phyloP scores from a whole-genome alignment of 768 basidiomycete species.

The Pleurotus cornucopiae region DNA sequence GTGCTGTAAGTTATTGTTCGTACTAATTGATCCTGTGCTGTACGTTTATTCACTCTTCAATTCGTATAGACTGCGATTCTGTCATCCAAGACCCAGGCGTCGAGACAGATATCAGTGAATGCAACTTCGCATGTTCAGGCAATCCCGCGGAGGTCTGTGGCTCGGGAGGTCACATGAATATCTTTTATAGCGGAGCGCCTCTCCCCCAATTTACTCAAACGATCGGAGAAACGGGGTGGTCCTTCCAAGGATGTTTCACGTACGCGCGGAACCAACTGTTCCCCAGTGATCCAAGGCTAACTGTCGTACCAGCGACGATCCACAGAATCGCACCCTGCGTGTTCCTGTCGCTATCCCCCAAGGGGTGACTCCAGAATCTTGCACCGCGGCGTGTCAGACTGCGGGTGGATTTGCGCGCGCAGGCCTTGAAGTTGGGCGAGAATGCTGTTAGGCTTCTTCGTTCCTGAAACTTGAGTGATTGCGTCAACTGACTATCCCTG shows the following conservation, averaged over 20 bases:
- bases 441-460: slow-evolving; percentile 39
- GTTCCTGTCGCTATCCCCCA: slow-evolving; percentile 35
- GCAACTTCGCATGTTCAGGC: slow-evolving; percentile 50
- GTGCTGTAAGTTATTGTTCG: slow-evolving; percentile 31
- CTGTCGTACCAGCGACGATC: slow-evolving; percentile 24
- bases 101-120: slow-evolving; percentile 40
- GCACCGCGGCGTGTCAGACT: slow-evolving; percentile 41
- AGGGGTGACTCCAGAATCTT: slow-evolving; percentile 44
- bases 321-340: slow-evolving; percentile 27
- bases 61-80: no score
- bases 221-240: slow-evolving; percentile 44
- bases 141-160: slow-evolving; percentile 53
- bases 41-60: no score
- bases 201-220: slow-evolving; percentile 45
- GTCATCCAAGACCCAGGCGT: slow-evolving; percentile 32
- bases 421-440: slow-evolving; percentile 41
- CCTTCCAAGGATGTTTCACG: slow-evolving; percentile 64
- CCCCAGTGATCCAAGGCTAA: no score
- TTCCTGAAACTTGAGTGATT: not conserved
- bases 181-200: slow-evolving; percentile 50
- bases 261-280: slow-evolving; percentile 18
- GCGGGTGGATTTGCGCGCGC: slow-evolving; percentile 34
- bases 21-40: no score
- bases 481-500: not conserved
- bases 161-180: slow-evolving; percentile 43